Base-by-base conservation (phyloP, 352 stramenopile genomes). In the Phytophthora fragariae region DNA sequence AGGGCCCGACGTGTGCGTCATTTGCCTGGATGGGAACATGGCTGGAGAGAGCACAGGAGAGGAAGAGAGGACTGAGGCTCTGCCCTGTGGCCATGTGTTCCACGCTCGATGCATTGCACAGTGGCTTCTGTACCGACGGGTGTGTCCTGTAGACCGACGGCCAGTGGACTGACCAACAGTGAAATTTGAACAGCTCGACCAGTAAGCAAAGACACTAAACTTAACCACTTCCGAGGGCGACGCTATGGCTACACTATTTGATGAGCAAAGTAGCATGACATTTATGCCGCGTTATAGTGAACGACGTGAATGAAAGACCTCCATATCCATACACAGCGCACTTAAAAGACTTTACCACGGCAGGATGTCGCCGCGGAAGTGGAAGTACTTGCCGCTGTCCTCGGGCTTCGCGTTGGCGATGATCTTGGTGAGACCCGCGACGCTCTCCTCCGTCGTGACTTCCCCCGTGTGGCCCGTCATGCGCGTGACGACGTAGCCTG, bases 401-500 rank as follows among this genome's bases (percentile, higher is more conserved):
- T 79, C 70, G 0, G 70, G 58, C n/a, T 73, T 87, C 11, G 68
- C 68, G 12, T 73, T 63, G 3, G 63, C 70, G n/a, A 89, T 77
- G 59, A 88, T 60, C 53, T 76, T 80, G 35, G 76, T 77, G 19
- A 89, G 64, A 1, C 73, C 76, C 35, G 62, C 68, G 31, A 88
- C 80, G 63, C 75, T 86, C 56, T 82, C 68, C 15, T 80, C 72
- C 10, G 73, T 65, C 17, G 71, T 76, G 17, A 85, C 66, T 12
- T 71, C 67, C 47, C 75, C 80, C 14, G 60, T 64, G 60, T 80
- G 52, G 59, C 62, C 60, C 12, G 73, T 86, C 80, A 90, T 89
- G 62, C 85, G 79, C 11, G 83, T 92, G 11, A 68, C 44, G 17
- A 92, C 84, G 63, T 80, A 89, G 15, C 85, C 84, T 1, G 85